Percentiles rank a stretch among this genome's conserved stretches.
These are phyloP conservation scores for Linnemannia elongata DNA, from an alignment of 192 early-diverging fungal species.

Conservation along the genomic window DNA sequence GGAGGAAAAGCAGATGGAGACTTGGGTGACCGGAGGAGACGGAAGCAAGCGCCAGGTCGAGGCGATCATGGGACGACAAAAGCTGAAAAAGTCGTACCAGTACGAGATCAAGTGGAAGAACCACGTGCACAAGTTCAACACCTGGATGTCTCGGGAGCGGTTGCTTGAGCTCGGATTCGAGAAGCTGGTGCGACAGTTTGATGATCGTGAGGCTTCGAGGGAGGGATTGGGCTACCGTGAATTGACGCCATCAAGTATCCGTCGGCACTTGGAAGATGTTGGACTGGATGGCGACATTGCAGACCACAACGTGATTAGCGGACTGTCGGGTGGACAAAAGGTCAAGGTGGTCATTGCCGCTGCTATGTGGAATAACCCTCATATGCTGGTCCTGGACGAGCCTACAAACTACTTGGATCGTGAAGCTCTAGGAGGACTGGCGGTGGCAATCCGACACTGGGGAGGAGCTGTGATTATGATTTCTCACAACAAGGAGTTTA, in stretches of 20 bases:
- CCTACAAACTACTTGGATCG: constrained; percentile 80
- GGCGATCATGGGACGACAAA: constrained; percentile 75
- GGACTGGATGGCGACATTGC: constrained; percentile 85
- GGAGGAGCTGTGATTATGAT: constrained; percentile 87
- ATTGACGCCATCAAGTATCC: constrained; percentile 75
- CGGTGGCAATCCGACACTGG: constrained; percentile 79
- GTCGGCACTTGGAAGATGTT: constrained; percentile 79
- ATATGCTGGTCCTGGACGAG: constrained; percentile 85
- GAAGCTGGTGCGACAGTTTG: constrained; percentile 83
- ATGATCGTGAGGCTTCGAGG: constrained; percentile 81
- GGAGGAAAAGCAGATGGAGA: constrained; percentile 77
- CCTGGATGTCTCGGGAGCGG: constrained; percentile 78
- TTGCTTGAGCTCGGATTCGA: constrained; percentile 79
- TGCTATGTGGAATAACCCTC: constrained; percentile 89
- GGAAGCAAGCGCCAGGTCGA: constrained; percentile 74
- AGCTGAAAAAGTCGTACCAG: constrained; percentile 84
- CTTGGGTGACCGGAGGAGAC: constrained; percentile 61
- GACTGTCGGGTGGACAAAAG: constrained; percentile 88
- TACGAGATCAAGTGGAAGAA: constrained; percentile 86
- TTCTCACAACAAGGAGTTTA: constrained; percentile 85
- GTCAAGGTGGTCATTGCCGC: constrained; percentile 90
- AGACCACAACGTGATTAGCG: constrained; percentile 80
- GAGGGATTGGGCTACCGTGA: constrained; percentile 80
- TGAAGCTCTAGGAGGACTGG: constrained; percentile 81
- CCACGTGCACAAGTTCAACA: constrained; percentile 73